Evolutionary conservation across 768 basidiomycete genomes (phyloP), one percentile per base, ranked within the genome.

Genomic region (Brasilioporus rufonigricans): DNA sequence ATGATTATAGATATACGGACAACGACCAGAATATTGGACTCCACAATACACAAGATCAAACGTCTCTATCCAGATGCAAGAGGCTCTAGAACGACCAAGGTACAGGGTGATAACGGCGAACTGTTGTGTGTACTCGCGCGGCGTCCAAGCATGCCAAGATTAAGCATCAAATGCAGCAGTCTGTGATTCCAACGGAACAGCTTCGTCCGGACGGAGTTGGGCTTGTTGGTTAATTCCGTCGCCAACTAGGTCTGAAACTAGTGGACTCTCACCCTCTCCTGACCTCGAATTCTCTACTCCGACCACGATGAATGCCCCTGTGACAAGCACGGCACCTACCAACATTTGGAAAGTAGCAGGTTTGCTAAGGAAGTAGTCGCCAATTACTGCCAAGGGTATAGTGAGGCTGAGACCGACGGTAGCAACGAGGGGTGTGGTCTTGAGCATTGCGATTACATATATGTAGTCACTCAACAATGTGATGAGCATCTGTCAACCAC

Each of bases 381-480:
- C 94, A 10, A 89, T 48, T 46, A 98, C 85, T 7, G 97, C 93
- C 48, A 95, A 76, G 5, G 94, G 96, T 68, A 98, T 97, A 1
- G 97, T 97, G 14, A 98, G 80, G 53, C 89, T 92, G 10, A 98
- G 79, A 26, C 96, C 96, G 51, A 98, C 77, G 1, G 96, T 98
- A 18, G 90, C 95, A 19, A 97, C 91, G 13, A 95, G 75, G 1
- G 95, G 95, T 1, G 94, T 94, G 8, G 96, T 99, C 75, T 95
- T 96, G 58, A 99, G 83, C 93, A 98, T 96, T 3, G 94, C 89
- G 19, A 92, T 66, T 27, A 92, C 84, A 66, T 93, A 93, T 44
- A 93, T 67, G 66, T 88, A 96, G 72, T 97, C 93, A 56, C 89
- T 91, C 10, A 82, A 83, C 31, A 90, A 72, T 1, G 91, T 93